phyloP scores from a whole-genome alignment of 345 rosid species.

The Citrus inodora region DNA sequence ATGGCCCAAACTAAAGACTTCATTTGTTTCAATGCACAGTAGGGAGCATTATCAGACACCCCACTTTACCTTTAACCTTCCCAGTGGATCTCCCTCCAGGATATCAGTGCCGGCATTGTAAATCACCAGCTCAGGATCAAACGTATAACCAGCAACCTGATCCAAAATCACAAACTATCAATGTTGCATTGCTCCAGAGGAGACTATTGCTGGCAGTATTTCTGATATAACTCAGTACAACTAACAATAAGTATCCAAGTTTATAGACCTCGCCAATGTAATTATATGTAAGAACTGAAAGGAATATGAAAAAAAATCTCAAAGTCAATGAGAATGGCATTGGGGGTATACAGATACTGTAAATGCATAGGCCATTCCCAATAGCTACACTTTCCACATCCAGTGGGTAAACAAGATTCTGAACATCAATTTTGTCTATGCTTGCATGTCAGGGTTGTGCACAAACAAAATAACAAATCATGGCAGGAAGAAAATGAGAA shows the following conservation, averaged over 20 bases:
- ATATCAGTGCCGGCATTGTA: conserved; percentile 98
- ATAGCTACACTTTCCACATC: neutral
- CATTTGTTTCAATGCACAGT: neutral
- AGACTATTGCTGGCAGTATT: neutral
- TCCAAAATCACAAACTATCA: conserved; percentile 5
- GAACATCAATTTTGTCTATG: neutral
- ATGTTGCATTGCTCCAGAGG: neutral
- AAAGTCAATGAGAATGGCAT: too few species aligned
- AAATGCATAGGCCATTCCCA: neutral
- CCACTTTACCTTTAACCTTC: conserved; percentile 62
- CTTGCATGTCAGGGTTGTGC: neutral
- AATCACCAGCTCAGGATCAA: conserved; percentile 72
- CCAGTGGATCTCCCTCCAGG: conserved; percentile 94
- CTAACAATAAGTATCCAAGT: neutral
- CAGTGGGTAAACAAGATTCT: neutral
- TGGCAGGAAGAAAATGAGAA: neutral
- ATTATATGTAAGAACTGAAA: neutral
- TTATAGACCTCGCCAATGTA: neutral
- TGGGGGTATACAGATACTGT: neutral
- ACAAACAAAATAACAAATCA: neutral
- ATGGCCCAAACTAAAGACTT: neutral
- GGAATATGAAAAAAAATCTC: neutral
- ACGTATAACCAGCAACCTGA: conserved; percentile 66
- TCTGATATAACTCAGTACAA: neutral
- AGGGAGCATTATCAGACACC: neutral